Evolutionary conservation across 176 grass and related monocot species (phyloP).

Genomic region (Pharus latifolius): DNA sequence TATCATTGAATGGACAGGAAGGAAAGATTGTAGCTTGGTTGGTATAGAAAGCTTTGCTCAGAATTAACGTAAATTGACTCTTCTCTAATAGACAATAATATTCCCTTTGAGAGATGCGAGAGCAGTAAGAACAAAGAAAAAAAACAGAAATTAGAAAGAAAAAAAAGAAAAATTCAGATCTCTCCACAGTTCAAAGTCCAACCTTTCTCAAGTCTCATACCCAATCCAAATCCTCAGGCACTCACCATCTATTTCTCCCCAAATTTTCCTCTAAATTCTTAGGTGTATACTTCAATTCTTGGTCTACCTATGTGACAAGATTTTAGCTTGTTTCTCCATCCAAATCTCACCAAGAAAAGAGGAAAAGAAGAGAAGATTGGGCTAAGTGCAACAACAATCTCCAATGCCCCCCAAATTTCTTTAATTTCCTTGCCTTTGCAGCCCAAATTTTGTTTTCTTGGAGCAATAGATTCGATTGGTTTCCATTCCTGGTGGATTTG

Average conservation of each 20-base stretch:
- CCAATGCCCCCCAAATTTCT: not conserved
- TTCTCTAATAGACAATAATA: too few relatives aligned
- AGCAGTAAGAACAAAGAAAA: not conserved
- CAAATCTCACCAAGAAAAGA: not conserved
- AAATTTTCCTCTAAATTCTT: not conserved
- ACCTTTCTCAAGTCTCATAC: not conserved
- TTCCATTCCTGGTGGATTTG: not conserved
- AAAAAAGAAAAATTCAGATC: slow-evolving; percentile 8
- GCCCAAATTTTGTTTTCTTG: not conserved
- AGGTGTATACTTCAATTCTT: not conserved
- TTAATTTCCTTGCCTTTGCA: not conserved
- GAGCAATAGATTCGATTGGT: not conserved
- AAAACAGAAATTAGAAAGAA: not conserved
- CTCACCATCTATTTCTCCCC: not conserved
- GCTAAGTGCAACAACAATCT: not conserved
- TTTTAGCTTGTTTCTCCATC: not conserved
- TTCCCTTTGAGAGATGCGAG: slow-evolving; percentile 16
- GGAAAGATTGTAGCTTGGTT: not conserved
- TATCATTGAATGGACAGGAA: fast-evolving
- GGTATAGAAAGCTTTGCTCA: not conserved
- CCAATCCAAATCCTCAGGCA: not conserved
- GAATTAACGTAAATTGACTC: slow-evolving; percentile 30
- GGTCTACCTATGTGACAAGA: not conserved
- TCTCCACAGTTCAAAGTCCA: not conserved
- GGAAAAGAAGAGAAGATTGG: not conserved